Percentiles rank a stretch among this genome's conserved stretches.
These are phyloP conservation scores for Sonneratia alba DNA, from an alignment of 345 rosid genomes.

Conservation along the genomic window DNA sequence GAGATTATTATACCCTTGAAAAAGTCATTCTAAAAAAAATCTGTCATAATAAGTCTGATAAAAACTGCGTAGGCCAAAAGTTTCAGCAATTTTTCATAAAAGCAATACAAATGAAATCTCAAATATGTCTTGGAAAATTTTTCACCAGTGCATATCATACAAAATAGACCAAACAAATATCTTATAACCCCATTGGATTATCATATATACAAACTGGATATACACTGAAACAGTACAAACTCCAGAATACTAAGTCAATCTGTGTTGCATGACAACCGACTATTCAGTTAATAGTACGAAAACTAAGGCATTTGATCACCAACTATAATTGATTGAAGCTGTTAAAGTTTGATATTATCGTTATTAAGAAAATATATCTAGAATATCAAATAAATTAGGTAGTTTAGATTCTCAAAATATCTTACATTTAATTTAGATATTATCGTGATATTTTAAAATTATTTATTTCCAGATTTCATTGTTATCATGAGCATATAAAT, in stretches of 20 bases:
- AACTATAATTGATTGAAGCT: not conserved
- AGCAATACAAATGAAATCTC: not conserved
- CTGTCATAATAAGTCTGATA: not conserved
- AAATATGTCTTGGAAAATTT: not conserved
- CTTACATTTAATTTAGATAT: no score
- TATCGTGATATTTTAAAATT: no score
- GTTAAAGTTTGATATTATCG: no score
- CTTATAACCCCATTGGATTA: not conserved
- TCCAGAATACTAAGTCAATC: not conserved
- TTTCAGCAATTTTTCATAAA: not conserved
- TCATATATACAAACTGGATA: not conserved
- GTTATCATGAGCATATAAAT: no score
- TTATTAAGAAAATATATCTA: no score
- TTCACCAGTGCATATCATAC: not conserved
- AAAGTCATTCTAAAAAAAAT: not conserved
- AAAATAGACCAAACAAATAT: not conserved
- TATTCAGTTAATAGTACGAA: not conserved
- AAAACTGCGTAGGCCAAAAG: not conserved
- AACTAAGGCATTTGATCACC: not conserved
- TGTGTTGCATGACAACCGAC: not conserved
- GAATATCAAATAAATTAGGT: no score
- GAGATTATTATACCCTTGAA: not conserved
- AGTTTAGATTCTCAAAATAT: no score
- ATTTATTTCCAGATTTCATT: no score
- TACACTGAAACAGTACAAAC: not conserved